These are phyloP conservation scores for Saccharomycopsis schoenii DNA, from an alignment of 805 yeast genomes.

Conservation along the genomic window DNA sequence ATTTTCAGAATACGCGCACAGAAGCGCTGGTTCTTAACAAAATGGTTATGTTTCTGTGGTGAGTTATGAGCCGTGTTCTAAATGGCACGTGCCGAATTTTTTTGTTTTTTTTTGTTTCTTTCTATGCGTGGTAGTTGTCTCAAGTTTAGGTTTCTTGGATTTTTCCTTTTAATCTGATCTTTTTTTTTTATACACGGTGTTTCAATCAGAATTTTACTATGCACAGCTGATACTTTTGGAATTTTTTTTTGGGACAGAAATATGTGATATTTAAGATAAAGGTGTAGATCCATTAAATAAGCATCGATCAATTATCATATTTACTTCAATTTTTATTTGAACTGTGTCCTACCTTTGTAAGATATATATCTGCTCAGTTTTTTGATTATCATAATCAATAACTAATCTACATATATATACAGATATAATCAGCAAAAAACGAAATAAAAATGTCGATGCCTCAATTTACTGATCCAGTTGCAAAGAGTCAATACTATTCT, in stretches of 20 bases:
- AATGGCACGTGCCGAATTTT: not conserved
- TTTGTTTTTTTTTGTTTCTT: too few relatives aligned
- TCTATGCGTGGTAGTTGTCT: not conserved
- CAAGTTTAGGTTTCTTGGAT: not conserved
- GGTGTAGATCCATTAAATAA: not conserved
- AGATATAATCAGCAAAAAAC: not conserved
- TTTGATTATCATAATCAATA: too few relatives aligned
- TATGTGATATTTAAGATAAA: not conserved
- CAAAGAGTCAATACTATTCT: slow-evolving; percentile 9
- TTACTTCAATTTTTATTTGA: too few relatives aligned
- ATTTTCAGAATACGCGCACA: not conserved
- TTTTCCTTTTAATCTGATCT: not conserved
- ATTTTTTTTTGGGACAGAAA: not conserved
- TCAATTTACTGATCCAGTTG: slow-evolving; percentile 2
- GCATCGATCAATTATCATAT: too few relatives aligned
- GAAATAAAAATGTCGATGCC: not conserved
- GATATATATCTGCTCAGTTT: too few relatives aligned
- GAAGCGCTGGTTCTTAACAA: not conserved
- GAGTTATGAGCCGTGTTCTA: not conserved
- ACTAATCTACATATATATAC: too few relatives aligned
- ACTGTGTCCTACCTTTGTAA: too few relatives aligned
- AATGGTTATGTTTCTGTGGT: too few relatives aligned
- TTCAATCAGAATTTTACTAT: not conserved
- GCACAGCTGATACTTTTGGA: not conserved
- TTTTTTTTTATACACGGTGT: not conserved